Base-by-base conservation (phyloP, 2,329 filamentous ascomycete species). In the Phaeosphaeriaceae sp. region DNA sequence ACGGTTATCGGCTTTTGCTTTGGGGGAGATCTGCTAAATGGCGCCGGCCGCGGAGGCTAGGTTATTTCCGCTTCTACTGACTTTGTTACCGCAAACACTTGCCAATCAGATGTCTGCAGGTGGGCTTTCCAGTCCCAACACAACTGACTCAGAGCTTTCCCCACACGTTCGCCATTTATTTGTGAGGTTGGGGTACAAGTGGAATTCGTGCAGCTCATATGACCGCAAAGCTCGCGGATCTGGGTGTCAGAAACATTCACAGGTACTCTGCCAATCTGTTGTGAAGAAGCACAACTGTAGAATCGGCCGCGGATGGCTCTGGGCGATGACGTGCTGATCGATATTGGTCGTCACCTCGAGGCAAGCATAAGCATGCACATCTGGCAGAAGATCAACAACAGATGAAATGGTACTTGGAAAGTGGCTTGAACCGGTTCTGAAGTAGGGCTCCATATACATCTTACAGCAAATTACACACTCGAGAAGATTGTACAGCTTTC, bases 31-130 rank as follows among this genome's bases (percentile, higher is more conserved):
- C 43, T 46, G 19, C 19, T 22, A 10, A 44, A 54, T n/a, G 47
- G 43, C 63, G 47, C 62, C 65, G 67, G 65, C 64, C 64, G 67
- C 65, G 67, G 67, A 69, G 46, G 32, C 67, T 68, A 69, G 54
- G 15, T 40, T 40, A 40, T 40, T 40, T n/a, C 35, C 35, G 35
- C 15, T n/a, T 17, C 35, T 9, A 11, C 19, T 6, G 21, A 23
- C 46, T 7, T 7, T 17, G 35, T 17, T 40, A 8, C 35, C 15
- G 35, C 13, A n/a, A 40, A 17, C 17, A 6, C 2, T n/a, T 40
- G 15, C 35, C 35, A 40, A 40, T 40, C 35, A 40, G 35, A 40
- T 4, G 35, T 5, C 8, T 40, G 35, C 35, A n/a, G 35, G 35
- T 40, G 35, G 35, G n/a, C 9, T 28, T 13, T 23, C 11, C 40